Conservation (phyloP, 805 yeast genomes). For the Brettanomyces bruxellensis region DNA sequence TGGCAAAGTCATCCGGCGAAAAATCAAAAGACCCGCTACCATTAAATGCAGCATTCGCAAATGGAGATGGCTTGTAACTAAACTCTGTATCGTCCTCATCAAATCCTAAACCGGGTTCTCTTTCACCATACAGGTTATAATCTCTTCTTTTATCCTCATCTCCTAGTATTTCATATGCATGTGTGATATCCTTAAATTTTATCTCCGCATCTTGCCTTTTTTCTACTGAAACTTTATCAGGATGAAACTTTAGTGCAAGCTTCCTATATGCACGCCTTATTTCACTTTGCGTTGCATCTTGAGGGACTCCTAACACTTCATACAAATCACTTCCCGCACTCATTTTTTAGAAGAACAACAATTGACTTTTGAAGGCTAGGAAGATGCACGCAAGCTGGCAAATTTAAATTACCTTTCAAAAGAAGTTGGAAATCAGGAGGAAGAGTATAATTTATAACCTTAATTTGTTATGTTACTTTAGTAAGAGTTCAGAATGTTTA, state of each 20-base stretch:
- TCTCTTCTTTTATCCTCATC: conserved; percentile 56
- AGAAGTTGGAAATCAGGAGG: too few species aligned
- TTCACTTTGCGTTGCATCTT: conserved; percentile 46
- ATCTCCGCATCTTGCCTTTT: conserved; percentile 60
- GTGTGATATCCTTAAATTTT: conserved; percentile 72
- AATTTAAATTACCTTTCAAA: too few species aligned
- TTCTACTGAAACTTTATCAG: conserved; percentile 60
- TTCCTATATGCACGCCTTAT: conserved; percentile 80
- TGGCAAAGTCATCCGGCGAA: conserved; percentile 66
- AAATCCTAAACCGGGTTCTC: conserved; percentile 13
- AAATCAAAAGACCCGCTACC: conserved; percentile 33
- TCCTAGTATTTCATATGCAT: conserved; percentile 76
- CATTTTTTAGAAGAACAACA: not conserved
- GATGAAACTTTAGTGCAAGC: conserved; percentile 77
- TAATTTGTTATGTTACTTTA: too few species aligned
- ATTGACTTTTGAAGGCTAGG: not conserved
- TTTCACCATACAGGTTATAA: conserved; percentile 36
- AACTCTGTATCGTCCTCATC: conserved; percentile 12
- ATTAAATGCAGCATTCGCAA: conserved; percentile 22
- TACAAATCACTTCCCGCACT: conserved; percentile 5
- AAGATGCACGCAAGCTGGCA: not conserved
- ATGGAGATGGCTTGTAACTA: conserved; percentile 18
- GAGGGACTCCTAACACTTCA: conserved; percentile 12
- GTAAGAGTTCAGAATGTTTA: too few species aligned
- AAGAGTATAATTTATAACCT: too few species aligned